Conservation (phyloP, 768 basidiomycete species). For the Agaricus bisporus region DNA sequence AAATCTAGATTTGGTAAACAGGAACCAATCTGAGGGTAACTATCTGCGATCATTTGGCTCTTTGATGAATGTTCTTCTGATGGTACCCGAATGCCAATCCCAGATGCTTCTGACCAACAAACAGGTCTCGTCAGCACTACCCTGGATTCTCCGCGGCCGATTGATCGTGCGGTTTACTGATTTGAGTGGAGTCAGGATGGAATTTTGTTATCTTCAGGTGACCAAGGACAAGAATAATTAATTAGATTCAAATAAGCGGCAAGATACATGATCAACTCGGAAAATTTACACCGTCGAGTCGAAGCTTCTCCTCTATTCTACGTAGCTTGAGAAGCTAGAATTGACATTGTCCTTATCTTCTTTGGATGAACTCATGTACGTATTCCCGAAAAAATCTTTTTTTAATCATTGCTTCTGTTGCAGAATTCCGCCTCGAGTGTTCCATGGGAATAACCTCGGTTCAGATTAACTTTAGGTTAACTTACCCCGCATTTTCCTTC, state of each 20-base stretch:
- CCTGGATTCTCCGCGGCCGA: constrained; percentile 6
- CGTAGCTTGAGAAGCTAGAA: not conserved
- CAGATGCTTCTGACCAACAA: not conserved
- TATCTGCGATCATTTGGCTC: not conserved
- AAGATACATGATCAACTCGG: not conserved
- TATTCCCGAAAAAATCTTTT: not conserved
- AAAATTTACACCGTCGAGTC: not conserved
- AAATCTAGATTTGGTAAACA: not conserved
- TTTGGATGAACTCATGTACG: not conserved
- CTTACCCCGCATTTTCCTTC: constrained; percentile 2
- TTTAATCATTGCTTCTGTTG: not conserved
- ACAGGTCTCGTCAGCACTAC: not conserved
- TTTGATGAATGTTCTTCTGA: constrained; percentile 2
- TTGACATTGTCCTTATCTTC: not conserved
- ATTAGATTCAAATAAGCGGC: not conserved
- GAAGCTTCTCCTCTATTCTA: not conserved
- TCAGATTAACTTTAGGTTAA: not conserved
- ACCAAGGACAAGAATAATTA: constrained; percentile 3
- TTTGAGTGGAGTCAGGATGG: not conserved
- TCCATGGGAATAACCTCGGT: constrained; percentile 1
- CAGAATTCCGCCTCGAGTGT: constrained; percentile 5
- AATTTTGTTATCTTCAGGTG: not conserved
- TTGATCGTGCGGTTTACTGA: constrained; percentile 1
- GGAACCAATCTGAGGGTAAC: constrained; percentile 1
- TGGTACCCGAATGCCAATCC: constrained; percentile 4